Evolutionary conservation across 169 alveolate genomes (phyloP).

Genomic region (Theileria annulata): DNA sequence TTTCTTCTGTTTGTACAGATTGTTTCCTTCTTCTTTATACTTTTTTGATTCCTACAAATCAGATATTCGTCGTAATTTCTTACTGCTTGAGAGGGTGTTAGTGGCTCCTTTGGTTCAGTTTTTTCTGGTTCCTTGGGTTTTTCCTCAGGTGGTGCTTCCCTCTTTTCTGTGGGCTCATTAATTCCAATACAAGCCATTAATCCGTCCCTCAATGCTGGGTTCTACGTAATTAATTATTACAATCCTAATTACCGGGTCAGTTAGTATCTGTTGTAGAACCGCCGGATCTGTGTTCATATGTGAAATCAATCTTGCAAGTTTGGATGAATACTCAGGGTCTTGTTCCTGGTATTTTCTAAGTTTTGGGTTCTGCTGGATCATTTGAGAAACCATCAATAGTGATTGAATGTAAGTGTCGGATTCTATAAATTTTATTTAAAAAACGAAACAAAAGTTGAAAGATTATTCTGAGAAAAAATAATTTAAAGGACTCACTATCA

Average conservation of each 20-base stretch:
- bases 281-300: conserved; percentile 49
- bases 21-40: conserved; percentile 80
- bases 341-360: conserved; percentile 55
- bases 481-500: conserved; percentile 35
- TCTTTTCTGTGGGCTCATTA: conserved; percentile 38
- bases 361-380: conserved; percentile 43
- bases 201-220: conserved; percentile 63
- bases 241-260: conserved; percentile 30
- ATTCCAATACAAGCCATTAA: conserved; percentile 54
- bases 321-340: conserved; percentile 53
- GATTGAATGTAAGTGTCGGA: conserved; percentile 45
- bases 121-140: conserved; percentile 28
- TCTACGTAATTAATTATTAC: neutral
- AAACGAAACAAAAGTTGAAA: conserved; percentile 14
- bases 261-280: conserved; percentile 37
- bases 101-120: conserved; percentile 65
- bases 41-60: conserved; percentile 68
- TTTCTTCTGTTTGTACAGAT: conserved; percentile 84
- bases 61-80: conserved; percentile 34
- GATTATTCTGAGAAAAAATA: neutral
- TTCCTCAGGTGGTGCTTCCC: conserved; percentile 23
- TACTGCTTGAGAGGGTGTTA: conserved; percentile 42
- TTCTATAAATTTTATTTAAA: neutral
- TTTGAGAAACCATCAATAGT: conserved; percentile 32
- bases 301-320: conserved; percentile 25